Conservation (phyloP, 306 rosid species). For the Vigna unguiculata region DNA sequence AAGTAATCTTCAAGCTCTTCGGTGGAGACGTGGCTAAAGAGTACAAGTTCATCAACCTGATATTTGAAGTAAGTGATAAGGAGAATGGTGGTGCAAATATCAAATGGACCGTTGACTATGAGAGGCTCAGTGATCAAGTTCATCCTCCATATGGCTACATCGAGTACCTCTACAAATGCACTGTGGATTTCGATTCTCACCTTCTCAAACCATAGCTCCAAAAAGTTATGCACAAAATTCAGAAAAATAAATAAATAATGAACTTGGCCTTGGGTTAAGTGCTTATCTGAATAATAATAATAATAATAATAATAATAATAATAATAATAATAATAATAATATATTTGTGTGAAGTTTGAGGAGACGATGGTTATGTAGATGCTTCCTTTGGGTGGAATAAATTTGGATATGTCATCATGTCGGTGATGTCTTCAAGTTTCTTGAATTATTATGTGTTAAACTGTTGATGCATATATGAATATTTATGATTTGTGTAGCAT, state of each 20-base stretch:
- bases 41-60: not conserved
- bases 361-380: not conserved
- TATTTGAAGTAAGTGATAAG: not conserved
- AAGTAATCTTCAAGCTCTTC: not conserved
- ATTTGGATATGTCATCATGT: not conserved
- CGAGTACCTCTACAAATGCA: not conserved
- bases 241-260: not conserved
- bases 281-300: no score
- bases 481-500: no score
- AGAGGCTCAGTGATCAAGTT: constrained; percentile 24
- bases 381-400: not conserved
- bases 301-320: no score
- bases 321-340: no score
- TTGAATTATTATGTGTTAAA: no score
- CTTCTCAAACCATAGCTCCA: constrained; percentile 35
- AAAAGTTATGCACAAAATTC: not conserved
- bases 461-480: no score
- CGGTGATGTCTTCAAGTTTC: not conserved
- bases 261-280: not conserved
- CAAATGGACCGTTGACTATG: constrained; percentile 47
- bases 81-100: not conserved
- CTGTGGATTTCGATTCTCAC: constrained; percentile 41
- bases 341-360: not conserved
- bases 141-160: constrained; percentile 41
- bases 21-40: not conserved